phyloP scores from a whole-genome alignment of 1,139 yeast species.

The Suhomyces maxii region DNA sequence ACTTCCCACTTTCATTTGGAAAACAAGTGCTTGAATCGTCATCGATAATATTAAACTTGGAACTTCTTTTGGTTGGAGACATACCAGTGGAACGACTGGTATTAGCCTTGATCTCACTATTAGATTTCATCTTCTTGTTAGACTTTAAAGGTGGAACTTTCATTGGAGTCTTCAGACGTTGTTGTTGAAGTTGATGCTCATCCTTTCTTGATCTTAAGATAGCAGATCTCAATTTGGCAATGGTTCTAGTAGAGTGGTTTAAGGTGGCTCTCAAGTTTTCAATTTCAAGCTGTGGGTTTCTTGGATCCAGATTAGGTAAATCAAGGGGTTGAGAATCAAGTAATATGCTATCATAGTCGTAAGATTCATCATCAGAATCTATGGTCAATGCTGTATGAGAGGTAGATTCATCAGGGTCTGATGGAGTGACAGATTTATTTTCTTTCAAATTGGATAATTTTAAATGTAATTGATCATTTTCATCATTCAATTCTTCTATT shows the following conservation, averaged over 20 bases:
- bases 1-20: constrained; percentile 30
- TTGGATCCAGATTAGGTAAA: constrained; percentile 40
- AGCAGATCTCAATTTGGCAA: constrained; percentile 53
- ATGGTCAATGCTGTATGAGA: constrained; percentile 14
- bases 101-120: constrained; percentile 11
- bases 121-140: constrained; percentile 24
- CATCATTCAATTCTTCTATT: constrained; percentile 61
- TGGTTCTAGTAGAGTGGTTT: constrained; percentile 62
- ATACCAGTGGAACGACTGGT: constrained; percentile 18
- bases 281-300: constrained; percentile 56
- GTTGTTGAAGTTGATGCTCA: constrained; percentile 13
- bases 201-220: constrained; percentile 44
- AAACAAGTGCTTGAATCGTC: constrained; percentile 11
- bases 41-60: constrained; percentile 34
- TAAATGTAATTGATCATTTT: constrained; percentile 55
- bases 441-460: constrained; percentile 26
- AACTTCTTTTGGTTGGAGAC: constrained; percentile 40
- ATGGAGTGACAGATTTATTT: constrained; percentile 3
- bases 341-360: constrained; percentile 38
- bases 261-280: constrained; percentile 70
- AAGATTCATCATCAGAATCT: constrained; percentile 28
- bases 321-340: constrained; percentile 31
- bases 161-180: constrained; percentile 14
- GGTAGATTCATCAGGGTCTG: neutral
- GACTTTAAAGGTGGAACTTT: constrained; percentile 17